Evolutionary conservation across 2,329 filamentous ascomycete species (phyloP), one percentile per base, ranked within the genome.

Genomic region (Exophiala viscosa): DNA sequence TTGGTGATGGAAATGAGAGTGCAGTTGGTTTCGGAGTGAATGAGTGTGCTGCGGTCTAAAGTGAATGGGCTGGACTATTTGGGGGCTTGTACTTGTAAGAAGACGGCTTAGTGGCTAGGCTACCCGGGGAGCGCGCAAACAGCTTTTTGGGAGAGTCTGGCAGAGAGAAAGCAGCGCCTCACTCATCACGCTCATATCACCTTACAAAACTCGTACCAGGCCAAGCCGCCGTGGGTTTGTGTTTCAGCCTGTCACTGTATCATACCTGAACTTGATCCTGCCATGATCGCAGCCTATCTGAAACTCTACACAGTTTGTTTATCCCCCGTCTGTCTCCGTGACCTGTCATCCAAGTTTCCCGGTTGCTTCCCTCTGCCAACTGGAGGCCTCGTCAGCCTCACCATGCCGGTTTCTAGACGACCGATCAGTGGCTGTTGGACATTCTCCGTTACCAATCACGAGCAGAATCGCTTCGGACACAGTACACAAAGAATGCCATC

Each of bases 1-100:
- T 52, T 51, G 55, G 47, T 57, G 53, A 52, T 52, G 53, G 53
- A 45, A 55, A 41, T 40, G 38, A 20, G 20, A 42, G 20, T 31
- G 40, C 40, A 42, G 40, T 39, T 45, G 43, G 43, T 33, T 33
- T 14, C 17, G 43, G 9, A 41, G 46, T 42, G 46, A 50, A 34
- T 47, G 52, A 45, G 53, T 43, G 40, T 23, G 44, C 43, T 55
- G 45, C 23, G 15, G 36, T 28, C 23, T 28, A 28, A 28, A 28
- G 23, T 28, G 49, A 48, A 14, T 49, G 45, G 44, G 34, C 34
- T 39, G 38, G 32, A 15, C 47, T 42, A 31, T 48, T 40, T 45
- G 50, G 46, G 46, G 45, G 48, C 34, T 41, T 20, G 42, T 18
- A 41, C 33, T 31, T 35, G 33, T 23, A 14, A 23, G 40, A 28